Percentiles rank a stretch among this genome's conserved stretches.
These are phyloP conservation scores for Suillus alpinus DNA, from an alignment of 768 basidiomycete species.

Conservation along the genomic window DNA sequence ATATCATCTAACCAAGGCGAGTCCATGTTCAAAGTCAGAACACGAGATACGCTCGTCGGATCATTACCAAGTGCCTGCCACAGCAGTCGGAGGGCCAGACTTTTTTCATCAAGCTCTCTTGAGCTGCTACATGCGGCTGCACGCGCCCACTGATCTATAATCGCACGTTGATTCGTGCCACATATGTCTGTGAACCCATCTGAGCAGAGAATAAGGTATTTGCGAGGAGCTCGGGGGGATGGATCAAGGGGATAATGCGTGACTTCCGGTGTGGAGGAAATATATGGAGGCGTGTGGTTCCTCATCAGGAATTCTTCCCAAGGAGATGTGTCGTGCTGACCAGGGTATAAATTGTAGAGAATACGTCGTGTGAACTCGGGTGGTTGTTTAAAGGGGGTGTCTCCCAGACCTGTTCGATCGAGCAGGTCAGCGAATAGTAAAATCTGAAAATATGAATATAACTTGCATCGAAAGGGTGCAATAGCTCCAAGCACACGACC, in stretches of 20 bases:
- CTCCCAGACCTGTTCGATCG: constrained; percentile 52
- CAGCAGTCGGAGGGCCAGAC: constrained; percentile 55
- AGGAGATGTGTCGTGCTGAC: constrained; percentile 55
- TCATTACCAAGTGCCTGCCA: constrained; percentile 60
- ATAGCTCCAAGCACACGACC: constrained; percentile 73
- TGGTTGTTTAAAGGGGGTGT: constrained; percentile 74
- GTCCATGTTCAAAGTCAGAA: constrained; percentile 64
- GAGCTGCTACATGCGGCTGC: background rate
- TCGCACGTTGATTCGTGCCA: constrained; percentile 42
- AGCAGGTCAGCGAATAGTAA: constrained; percentile 5
- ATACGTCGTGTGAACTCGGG: constrained; percentile 64
- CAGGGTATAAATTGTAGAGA: constrained; percentile 63
- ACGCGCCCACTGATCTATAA: constrained; percentile 49
- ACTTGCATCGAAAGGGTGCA: constrained; percentile 73
- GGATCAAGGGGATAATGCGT: constrained; percentile 48
- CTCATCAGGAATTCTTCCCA: constrained; percentile 69
- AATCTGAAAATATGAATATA: constrained; percentile 15
- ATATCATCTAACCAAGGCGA: constrained; percentile 69
- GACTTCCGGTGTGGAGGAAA: constrained; percentile 63
- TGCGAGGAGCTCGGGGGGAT: constrained; percentile 28
- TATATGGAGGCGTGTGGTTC: constrained; percentile 64
- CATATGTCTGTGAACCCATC: constrained; percentile 68
- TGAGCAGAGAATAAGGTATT: constrained; percentile 61
- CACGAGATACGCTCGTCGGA: constrained; percentile 48
- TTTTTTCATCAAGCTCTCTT: constrained; percentile 16